These are phyloP conservation scores for Exutisphaerella laricina DNA, from an alignment of 2,329 filamentous ascomycete species.

Conservation along the genomic window DNA sequence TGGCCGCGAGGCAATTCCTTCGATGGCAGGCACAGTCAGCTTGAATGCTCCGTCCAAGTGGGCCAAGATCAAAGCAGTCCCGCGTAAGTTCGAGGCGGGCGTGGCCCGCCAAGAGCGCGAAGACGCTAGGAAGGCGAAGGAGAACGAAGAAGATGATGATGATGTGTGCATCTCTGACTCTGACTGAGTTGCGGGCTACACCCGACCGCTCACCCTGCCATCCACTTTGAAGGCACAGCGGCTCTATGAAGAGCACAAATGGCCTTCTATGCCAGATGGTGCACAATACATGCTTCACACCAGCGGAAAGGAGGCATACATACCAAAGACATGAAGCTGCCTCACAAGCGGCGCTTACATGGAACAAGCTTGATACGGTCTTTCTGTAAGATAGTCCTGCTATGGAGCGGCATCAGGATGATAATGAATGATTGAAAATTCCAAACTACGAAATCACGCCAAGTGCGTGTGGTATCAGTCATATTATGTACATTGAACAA, in stretches of 20 bases:
- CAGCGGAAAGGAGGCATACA: background rate
- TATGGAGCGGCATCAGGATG: background rate
- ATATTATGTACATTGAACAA: background rate
- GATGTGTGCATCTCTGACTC: constrained; percentile 3
- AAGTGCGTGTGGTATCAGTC: background rate
- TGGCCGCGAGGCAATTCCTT: background rate
- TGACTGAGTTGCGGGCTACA: background rate
- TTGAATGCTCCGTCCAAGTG: background rate
- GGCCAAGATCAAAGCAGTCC: constrained; percentile 2
- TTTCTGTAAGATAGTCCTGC: too few species aligned
- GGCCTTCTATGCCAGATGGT: too few species aligned
- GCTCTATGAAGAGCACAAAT: too few species aligned
- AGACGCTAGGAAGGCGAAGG: background rate
- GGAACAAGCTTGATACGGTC: too few species aligned
- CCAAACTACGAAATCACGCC: background rate
- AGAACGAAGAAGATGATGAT: background rate
- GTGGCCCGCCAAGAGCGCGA: background rate
- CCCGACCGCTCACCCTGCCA: too few species aligned
- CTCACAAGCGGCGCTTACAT: background rate
- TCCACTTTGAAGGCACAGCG: too few species aligned
- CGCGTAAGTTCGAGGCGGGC: constrained; percentile 1
- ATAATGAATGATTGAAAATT: background rate
- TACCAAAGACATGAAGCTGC: background rate
- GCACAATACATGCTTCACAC: background rate
- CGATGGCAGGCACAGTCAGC: background rate